Evolutionary conservation across 345 rosid genomes (phyloP), one percentile per base, ranked within the genome.

Genomic region (Mercurialis annua): DNA sequence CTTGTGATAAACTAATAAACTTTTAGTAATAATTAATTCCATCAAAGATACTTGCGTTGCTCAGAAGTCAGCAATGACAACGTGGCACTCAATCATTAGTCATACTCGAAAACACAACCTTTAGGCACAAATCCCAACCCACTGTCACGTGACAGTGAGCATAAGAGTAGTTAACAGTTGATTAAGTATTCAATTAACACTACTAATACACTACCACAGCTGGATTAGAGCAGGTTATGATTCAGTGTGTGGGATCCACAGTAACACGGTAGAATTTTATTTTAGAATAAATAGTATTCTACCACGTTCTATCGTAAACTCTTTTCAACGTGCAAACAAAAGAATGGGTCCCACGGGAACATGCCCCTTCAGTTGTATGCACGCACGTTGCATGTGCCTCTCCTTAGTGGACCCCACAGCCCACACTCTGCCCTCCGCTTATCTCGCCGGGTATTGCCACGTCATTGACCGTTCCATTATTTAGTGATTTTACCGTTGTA

Each of bases 361-460:
- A 78, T 78, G 83, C 82, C 62, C 64, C 11, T 78, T 61, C 69
- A 68, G 74, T 77, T 75, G 76, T 79, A 65, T 77, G 80, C 90
- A 82, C 87, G 84, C 78, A 74, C 68, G 70, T 51, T 61, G 94
- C 87, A 85, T 83, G 82, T 87, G 87, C 73, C 20, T 21, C 36
- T 29, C 2, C 40, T 48, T 48, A 18, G n/a, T n/a, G n/a, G n/a
- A n/a, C n/a, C n/a, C n/a, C n/a, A n/a, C n/a, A n/a, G n/a, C 20
- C 26, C 54, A 2, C 8, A 5, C 24, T 0, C 36, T 15, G 8
- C 24, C 53, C 58, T 12, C 86, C 85, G 83, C 74, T 30, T 30
- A 62, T 67, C 36, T 57, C 65, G 82, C 74, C 62, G 73, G 75
- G 73, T 1, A 24, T 10, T 17, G 69, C 79, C 71, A 80, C 79